Evolutionary conservation across 495 filamentous ascomycete genomes (phyloP).

Genomic region (Talaromyces proteolyticus): DNA sequence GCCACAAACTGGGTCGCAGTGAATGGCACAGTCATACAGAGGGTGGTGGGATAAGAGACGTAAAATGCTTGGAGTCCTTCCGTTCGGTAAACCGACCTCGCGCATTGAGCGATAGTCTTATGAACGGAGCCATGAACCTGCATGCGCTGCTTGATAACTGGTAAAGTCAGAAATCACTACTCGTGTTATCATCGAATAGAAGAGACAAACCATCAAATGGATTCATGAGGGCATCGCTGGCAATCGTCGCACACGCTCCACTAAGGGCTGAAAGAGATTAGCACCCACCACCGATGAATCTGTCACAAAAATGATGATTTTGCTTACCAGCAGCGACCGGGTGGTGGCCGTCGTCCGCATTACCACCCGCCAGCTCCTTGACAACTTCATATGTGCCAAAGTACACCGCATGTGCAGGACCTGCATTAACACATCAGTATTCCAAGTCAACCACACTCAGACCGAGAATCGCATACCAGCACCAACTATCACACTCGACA

Average conservation of each 20-base stretch:
- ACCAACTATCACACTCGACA: slow-evolving; percentile 93
- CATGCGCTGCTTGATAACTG: slow-evolving; percentile 99
- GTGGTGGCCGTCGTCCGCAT: slow-evolving; percentile 82
- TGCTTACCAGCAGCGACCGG: slow-evolving; percentile 83
- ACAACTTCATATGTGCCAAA: slow-evolving; percentile 97
- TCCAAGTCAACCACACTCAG: too few relatives aligned
- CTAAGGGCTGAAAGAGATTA: slow-evolving; percentile 61
- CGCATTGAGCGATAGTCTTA: slow-evolving; percentile 77
- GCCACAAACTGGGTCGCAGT: slow-evolving; percentile 94
- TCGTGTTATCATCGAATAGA: too few relatives aligned
- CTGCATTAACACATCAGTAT: slow-evolving; percentile 44
- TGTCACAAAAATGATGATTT: neutral
- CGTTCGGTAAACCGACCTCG: slow-evolving; percentile 72
- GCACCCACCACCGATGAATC: neutral
- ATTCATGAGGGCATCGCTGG: slow-evolving; percentile 98
- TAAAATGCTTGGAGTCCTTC: slow-evolving; percentile 94
- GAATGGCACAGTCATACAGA: slow-evolving; percentile 98
- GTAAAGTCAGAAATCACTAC: slow-evolving; percentile 11
- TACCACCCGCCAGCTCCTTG: slow-evolving; percentile 92
- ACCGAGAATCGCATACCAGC: slow-evolving; percentile 70
- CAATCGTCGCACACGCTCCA: slow-evolving; percentile 91
- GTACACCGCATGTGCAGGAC: slow-evolving; percentile 95
- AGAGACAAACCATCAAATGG: slow-evolving; percentile 91
- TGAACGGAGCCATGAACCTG: slow-evolving; percentile 95
- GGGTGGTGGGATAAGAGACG: slow-evolving; percentile 94